Conservation (phyloP, 257 asterid genomes). For the Capsicum pubescens region DNA sequence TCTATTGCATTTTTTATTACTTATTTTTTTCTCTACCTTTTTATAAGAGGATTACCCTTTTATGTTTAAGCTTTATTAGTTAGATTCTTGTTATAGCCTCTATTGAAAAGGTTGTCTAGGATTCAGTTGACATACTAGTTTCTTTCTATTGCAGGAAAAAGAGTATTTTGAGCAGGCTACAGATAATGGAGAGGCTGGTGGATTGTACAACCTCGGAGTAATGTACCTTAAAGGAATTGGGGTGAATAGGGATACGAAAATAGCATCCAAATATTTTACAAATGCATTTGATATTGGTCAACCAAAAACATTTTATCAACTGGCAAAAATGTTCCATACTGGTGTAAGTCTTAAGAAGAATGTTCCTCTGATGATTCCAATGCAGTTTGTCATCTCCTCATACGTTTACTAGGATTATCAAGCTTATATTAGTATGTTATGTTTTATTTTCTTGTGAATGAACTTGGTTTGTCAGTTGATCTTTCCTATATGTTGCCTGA, state of each 20-base stretch:
- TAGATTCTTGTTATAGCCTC: no score
- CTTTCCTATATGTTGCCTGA: conserved; percentile 1
- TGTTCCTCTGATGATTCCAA: conserved; percentile 65
- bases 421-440: conserved; percentile 20
- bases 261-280: conserved; percentile 68
- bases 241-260: conserved; percentile 80
- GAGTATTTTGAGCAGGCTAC: no score
- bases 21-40: background rate
- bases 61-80: background rate
- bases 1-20: background rate
- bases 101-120: no score
- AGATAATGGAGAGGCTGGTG: no score
- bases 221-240: conserved; percentile 66
- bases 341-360: conserved; percentile 93
- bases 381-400: background rate
- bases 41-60: background rate
- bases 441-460: conserved; percentile 13
- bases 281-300: conserved; percentile 86
- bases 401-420: no score
- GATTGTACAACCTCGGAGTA: no score
- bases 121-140: no score
- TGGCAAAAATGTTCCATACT: conserved; percentile 96
- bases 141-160: no score
- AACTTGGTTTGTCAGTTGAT: background rate
- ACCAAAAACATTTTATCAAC: conserved; percentile 95